phyloP scores from a whole-genome alignment of 768 basidiomycete genomes.

The Phlebiopsis flavidoalba region DNA sequence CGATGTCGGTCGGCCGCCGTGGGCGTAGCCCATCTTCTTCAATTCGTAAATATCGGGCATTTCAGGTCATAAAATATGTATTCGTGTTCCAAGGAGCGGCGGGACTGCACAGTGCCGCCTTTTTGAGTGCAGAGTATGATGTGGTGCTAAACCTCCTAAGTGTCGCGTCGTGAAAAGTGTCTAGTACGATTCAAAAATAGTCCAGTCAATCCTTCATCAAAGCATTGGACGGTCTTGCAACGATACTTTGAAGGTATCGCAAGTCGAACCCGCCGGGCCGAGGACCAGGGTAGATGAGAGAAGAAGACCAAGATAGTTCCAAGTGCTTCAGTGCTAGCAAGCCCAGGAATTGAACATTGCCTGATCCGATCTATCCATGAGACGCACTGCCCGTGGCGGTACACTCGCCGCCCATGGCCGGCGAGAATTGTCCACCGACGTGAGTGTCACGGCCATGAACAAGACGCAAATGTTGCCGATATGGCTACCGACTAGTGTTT shows the following conservation, averaged over 20 bases:
- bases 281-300: background rate
- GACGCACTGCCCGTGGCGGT: background rate
- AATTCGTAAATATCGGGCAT: slow-evolving; percentile 9
- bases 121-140: background rate
- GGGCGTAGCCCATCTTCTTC: slow-evolving; percentile 5
- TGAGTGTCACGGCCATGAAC: background rate
- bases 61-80: background rate
- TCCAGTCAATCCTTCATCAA: too few species aligned
- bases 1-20: slow-evolving; percentile 7
- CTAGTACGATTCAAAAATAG: background rate
- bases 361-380: slow-evolving; percentile 1
- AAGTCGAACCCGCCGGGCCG: too few species aligned
- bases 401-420: background rate
- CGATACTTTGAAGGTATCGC: slow-evolving; percentile 2
- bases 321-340: background rate
- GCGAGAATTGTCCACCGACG: background rate
- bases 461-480: background rate
- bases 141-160: background rate
- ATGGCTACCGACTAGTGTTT: too few species aligned
- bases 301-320: slow-evolving; percentile 1
- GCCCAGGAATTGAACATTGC: background rate
- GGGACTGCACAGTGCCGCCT: too few species aligned
- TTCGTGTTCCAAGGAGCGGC: background rate
- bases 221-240: background rate
- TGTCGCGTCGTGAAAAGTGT: background rate